These are phyloP conservation scores for Elasticomyces elasticus DNA, from an alignment of 495 filamentous ascomycete genomes.

Conservation along the genomic window DNA sequence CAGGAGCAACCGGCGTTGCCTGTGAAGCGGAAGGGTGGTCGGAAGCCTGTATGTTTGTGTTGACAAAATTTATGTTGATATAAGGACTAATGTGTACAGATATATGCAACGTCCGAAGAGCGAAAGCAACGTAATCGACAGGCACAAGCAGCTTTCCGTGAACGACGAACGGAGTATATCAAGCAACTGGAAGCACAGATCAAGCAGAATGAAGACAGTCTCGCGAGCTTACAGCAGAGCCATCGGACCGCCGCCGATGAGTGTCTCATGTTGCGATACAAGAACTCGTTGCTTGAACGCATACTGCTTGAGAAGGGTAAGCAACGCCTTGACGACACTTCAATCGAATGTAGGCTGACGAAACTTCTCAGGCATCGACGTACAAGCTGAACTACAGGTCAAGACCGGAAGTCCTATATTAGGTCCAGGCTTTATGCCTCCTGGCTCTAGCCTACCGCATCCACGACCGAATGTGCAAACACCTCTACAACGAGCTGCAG, in stretches of 20 bases:
- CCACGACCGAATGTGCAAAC: constrained; percentile 36
- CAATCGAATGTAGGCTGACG: background rate
- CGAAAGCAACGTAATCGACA: constrained; percentile 96
- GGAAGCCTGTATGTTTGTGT: constrained; percentile 73
- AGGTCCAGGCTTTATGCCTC: constrained; percentile 51
- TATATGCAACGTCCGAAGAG: constrained; percentile 97
- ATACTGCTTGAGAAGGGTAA: constrained; percentile 92
- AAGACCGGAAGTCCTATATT: constrained; percentile 71
- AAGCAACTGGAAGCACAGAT: constrained; percentile 97
- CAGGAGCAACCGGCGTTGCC: constrained; percentile 51
- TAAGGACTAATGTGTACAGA: constrained; percentile 41
- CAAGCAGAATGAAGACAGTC: constrained; percentile 88
- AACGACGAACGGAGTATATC: constrained; percentile 96
- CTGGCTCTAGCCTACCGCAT: constrained; percentile 46
- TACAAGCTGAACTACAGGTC: constrained; percentile 84
- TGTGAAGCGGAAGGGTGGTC: constrained; percentile 90
- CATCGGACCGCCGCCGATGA: constrained; percentile 93
- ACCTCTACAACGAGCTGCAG: constrained; percentile 60
- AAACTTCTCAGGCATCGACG: constrained; percentile 68
- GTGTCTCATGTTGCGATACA: constrained; percentile 95
- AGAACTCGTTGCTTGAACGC: constrained; percentile 90
- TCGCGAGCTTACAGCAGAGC: constrained; percentile 84
- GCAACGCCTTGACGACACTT: background rate
- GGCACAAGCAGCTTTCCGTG: constrained; percentile 92
- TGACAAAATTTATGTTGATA: constrained; percentile 13